Evolutionary conservation across 257 asterid genomes (phyloP).

Genomic region (Fraxinus cuspidata): DNA sequence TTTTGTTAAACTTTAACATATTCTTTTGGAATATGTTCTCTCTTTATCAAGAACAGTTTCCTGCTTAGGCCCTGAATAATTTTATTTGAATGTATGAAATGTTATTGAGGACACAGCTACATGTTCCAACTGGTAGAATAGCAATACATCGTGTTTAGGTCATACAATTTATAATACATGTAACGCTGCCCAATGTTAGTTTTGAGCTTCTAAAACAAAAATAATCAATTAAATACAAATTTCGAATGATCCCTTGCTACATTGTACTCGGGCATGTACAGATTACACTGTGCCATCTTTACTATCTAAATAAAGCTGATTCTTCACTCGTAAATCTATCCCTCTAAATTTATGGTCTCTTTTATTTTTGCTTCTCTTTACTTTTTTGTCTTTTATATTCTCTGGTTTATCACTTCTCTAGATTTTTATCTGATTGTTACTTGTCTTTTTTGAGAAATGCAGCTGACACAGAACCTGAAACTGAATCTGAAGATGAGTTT

Average conservation of each 20-base stretch:
- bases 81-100: conserved; percentile 2
- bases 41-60: conserved; percentile 5
- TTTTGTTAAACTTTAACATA: background rate
- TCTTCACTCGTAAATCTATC: conserved; percentile 8
- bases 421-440: conserved; percentile 22
- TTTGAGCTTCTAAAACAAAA: conserved; percentile 9
- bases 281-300: conserved; percentile 13
- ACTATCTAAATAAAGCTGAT: conserved; percentile 9
- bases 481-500: conserved; percentile 94
- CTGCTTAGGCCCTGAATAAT: conserved; percentile 1
- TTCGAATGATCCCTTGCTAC: conserved; percentile 7
- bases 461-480: conserved; percentile 67
- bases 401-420: conserved; percentile 13
- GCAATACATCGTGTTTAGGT: background rate
- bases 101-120: conserved; percentile 19
- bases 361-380: conserved; percentile 8
- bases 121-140: background rate
- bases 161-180: conserved; percentile 5
- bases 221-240: background rate
- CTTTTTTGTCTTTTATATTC: background rate
- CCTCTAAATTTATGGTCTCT: background rate
- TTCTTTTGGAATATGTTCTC: background rate
- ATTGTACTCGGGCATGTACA: background rate
- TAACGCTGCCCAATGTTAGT: conserved; percentile 7
- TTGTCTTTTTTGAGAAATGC: conserved; percentile 37